Evolutionary conservation across 176 grass and related monocot species (phyloP).

Genomic region (Dendrocalamus sinicus): DNA sequence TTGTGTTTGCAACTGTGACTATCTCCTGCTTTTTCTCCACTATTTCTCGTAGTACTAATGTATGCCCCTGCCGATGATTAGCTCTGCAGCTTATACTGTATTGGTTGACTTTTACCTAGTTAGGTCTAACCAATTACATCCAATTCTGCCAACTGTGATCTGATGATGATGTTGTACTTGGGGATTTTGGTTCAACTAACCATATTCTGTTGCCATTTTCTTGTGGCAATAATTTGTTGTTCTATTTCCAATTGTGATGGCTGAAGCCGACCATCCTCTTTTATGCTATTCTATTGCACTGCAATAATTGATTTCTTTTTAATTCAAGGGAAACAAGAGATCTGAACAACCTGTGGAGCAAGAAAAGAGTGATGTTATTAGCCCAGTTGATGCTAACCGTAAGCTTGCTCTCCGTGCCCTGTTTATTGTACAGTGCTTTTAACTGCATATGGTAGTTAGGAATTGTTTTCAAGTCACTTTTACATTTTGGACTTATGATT

Average conservation of each 20-base stretch:
- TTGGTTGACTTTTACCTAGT: not conserved
- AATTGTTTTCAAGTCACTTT: conserved; percentile 2
- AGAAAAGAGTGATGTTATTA: conserved; percentile 89
- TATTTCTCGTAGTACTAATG: not conserved
- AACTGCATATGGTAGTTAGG: not conserved
- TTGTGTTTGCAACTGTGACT: not conserved
- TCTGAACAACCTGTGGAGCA: conserved; percentile 63
- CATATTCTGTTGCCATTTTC: not conserved
- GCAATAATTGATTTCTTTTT: conserved; percentile 20
- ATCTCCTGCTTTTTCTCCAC: not conserved
- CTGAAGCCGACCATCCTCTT: not conserved
- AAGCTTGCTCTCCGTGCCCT: conserved; percentile 22
- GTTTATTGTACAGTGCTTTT: not conserved
- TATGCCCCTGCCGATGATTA: not conserved
- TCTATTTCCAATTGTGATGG: not conserved
- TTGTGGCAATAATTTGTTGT: not conserved
- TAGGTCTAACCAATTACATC: not conserved
- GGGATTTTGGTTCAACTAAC: not conserved
- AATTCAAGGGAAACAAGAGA: conserved; percentile 58
- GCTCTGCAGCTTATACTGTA: not conserved
- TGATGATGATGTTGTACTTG: not conserved
- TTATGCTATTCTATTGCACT: not conserved
- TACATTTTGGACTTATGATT: conserved; percentile 10
- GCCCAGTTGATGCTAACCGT: conserved; percentile 57
- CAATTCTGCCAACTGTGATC: not conserved